phyloP scores from a whole-genome alignment of 805 yeast genomes.

The Wickerhamomyces queroliae region DNA sequence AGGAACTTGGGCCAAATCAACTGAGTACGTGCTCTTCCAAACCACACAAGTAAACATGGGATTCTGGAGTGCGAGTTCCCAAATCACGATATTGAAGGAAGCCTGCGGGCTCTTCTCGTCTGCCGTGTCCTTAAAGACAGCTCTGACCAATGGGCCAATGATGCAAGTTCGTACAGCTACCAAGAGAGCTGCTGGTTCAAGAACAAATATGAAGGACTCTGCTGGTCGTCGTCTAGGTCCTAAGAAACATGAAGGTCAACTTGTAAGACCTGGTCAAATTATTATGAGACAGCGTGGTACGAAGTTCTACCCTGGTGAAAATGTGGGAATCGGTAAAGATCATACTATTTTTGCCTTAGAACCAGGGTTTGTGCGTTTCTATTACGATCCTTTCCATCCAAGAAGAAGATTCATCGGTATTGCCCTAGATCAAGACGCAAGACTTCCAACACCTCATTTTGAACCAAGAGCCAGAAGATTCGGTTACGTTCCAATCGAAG shows the following conservation, averaged over 20 bases:
- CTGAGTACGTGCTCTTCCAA: too few relatives aligned
- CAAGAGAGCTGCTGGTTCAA: conserved; percentile 93
- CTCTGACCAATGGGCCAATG: conserved; percentile 4
- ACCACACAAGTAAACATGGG: too few relatives aligned
- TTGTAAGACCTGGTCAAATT: conserved; percentile 78
- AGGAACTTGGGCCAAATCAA: too few relatives aligned
- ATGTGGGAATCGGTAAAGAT: conserved; percentile 84
- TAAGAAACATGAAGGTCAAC: conserved; percentile 72
- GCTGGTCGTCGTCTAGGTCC: conserved; percentile 93
- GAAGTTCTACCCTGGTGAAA: conserved; percentile 89
- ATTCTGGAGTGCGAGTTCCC: background rate
- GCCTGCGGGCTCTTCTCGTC: background rate
- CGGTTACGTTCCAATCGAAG: conserved; percentile 55
- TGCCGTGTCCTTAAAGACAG: background rate
- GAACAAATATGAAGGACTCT: conserved; percentile 88
- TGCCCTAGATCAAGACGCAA: conserved; percentile 56
- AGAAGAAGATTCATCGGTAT: conserved; percentile 86
- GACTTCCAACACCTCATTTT: conserved; percentile 85
- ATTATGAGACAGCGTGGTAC: conserved; percentile 95
- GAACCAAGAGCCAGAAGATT: conserved; percentile 84
- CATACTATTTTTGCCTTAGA: conserved; percentile 89
- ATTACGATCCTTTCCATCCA: conserved; percentile 95
- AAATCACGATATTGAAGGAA: background rate
- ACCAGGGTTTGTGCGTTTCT: conserved; percentile 90
- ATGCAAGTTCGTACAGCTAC: conserved; percentile 78